Evolutionary conservation across 192 early-diverging fungal species (phyloP).

Genomic region (Coemansia sp.): DNA sequence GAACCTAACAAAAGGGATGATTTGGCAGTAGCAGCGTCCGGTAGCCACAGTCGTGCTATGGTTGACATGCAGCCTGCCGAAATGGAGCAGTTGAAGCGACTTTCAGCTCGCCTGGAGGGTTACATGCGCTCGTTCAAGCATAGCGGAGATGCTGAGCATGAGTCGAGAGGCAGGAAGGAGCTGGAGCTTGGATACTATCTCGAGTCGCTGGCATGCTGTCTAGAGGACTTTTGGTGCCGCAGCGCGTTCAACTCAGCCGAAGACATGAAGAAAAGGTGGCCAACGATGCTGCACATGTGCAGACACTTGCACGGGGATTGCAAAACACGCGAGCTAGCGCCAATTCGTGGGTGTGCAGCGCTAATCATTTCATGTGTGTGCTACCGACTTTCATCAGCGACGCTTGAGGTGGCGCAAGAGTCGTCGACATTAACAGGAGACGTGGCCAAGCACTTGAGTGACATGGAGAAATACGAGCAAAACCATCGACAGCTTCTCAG

Average conservation of each 20-base stretch:
- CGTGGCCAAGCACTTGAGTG: slow-evolving; percentile 9
- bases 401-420: slow-evolving; percentile 8
- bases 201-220: slow-evolving; percentile 47
- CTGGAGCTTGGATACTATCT: slow-evolving; percentile 40
- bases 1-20: neutral
- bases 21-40: neutral
- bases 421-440: neutral
- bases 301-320: slow-evolving; percentile 20
- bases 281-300: slow-evolving; percentile 41
- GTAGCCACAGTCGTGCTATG: neutral
- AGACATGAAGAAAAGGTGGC: slow-evolving; percentile 40
- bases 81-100: slow-evolving; percentile 26
- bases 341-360: slow-evolving; percentile 34
- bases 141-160: slow-evolving; percentile 38
- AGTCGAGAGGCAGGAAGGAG: slow-evolving; percentile 17
- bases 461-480: slow-evolving; percentile 33
- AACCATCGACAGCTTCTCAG: slow-evolving; percentile 12
- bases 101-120: slow-evolving; percentile 18
- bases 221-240: slow-evolving; percentile 45
- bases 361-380: slow-evolving; percentile 25
- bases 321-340: slow-evolving; percentile 11
- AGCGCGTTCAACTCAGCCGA: slow-evolving; percentile 16
- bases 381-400: slow-evolving; percentile 30
- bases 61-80: slow-evolving; percentile 11
- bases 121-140: slow-evolving; percentile 44